Evolutionary conservation across 2,329 filamentous ascomycete genomes (phyloP), one percentile per base, ranked within the genome.

Genomic region (Epichloe elymi): DNA sequence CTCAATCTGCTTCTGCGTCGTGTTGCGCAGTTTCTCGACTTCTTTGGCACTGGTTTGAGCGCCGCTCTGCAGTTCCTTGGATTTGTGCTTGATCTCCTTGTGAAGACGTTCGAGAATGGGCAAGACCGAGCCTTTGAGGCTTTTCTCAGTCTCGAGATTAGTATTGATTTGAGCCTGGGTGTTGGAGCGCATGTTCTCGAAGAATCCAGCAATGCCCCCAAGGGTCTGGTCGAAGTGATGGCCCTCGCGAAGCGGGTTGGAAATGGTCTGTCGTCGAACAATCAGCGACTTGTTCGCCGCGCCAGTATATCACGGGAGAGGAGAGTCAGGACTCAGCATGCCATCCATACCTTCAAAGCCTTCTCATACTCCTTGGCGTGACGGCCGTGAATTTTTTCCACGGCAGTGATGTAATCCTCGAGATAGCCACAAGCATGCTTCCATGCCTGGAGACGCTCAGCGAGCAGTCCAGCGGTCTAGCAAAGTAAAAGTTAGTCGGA

Each of bases 321-420:
- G 30, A 30, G 30, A 26, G 20, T 1, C 20, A 2, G 17, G 41
- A 19, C 12, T 14, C 23, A 30, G 17, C 6, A 14, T 36, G 37
- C 35, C 48, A 8, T 47, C 17, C 48, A 8, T 47, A 69, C 84
- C 82, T 97, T 98, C 62, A 97, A 71, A 10, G 93, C 83, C 70
- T 87, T 91, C 72, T 97, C 90, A 63, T 95, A 95, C 67, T 97
- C 91, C 73, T 95, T 97, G 50, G 88, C 82, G 59, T 95, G 85
- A 11, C 80, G 77, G 63, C 83, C 85, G 64, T 96, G 85, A 53
- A 88, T 75, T 75, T 91, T 96, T 67, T 95, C 89, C 3, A 89
- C 87, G 6, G 86, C 83, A 33, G 73, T 74, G 61, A 97, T 76
- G 66, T 96, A 98, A 48, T 95, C 88, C 69, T 97, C 89, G 46